phyloP scores from a whole-genome alignment of 345 rosid genomes.

The Corchorus olitorius region DNA sequence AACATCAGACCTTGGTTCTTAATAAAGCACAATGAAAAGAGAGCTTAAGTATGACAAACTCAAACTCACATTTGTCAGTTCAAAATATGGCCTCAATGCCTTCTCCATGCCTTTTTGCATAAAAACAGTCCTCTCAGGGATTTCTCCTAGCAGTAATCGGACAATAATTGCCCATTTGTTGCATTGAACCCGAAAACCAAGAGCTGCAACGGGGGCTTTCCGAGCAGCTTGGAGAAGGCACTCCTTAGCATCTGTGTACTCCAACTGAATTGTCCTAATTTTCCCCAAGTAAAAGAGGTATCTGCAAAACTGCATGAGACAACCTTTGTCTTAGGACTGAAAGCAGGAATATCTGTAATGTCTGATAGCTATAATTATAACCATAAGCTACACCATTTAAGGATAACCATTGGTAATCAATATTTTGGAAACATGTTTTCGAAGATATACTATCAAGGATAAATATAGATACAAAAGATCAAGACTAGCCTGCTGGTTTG shows the following conservation, averaged over 20 bases:
- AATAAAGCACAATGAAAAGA: background rate
- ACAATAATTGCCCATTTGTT: conserved; percentile 64
- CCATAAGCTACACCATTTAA: background rate
- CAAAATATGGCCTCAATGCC: conserved; percentile 63
- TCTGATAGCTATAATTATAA: background rate
- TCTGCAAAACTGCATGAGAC: conserved; percentile 48
- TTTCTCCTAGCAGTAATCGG: conserved; percentile 54
- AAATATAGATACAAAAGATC: background rate
- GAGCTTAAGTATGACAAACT: background rate
- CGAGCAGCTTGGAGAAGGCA: conserved; percentile 66
- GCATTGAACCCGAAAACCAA: conserved; percentile 59
- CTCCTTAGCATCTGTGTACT: conserved; percentile 64
- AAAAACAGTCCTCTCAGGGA: conserved; percentile 60
- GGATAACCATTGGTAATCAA: background rate
- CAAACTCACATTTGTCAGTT: conserved; percentile 57
- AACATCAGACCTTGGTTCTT: background rate
- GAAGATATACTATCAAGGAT: background rate
- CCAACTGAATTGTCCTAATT: conserved; percentile 63
- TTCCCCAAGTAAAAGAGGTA: conserved; percentile 62
- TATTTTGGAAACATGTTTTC: background rate
- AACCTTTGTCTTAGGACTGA: background rate
- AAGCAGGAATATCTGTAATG: background rate
- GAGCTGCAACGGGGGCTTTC: conserved; percentile 55
- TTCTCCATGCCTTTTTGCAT: conserved; percentile 69
- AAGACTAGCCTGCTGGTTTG: conserved; percentile 20